Conservation (phyloP, 345 rosid species). For the Sonneratia alba region DNA sequence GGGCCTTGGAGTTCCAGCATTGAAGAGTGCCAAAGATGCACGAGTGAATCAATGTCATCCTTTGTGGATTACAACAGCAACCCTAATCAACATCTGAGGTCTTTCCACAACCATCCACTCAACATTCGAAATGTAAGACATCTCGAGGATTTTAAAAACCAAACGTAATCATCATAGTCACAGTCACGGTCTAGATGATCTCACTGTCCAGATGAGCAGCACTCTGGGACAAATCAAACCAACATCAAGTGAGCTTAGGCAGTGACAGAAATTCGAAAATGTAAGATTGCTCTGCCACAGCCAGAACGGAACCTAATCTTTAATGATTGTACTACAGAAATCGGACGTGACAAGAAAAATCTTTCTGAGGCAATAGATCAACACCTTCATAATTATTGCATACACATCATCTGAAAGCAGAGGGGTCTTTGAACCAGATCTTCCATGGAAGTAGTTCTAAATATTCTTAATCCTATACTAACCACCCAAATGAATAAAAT, state of each 20-base stretch:
- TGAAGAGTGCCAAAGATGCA: constrained; percentile 89
- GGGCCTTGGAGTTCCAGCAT: constrained; percentile 90
- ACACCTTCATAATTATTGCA: constrained; percentile 78
- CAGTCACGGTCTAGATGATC: constrained; percentile 81
- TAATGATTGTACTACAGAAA: background rate
- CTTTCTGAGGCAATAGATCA: background rate
- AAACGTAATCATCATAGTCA: constrained; percentile 66
- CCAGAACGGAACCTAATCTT: background rate
- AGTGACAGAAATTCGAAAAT: background rate
- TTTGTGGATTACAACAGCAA: constrained; percentile 76
- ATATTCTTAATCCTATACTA: constrained; percentile 60
- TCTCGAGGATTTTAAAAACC: constrained; percentile 86
- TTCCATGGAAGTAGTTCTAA: constrained; percentile 58
- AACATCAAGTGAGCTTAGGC: background rate
- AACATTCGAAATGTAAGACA: constrained; percentile 75
- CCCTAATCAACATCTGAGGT: constrained; percentile 94
- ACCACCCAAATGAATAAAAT: constrained; percentile 10
- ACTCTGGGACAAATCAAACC: constrained; percentile 35
- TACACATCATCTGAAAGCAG: constrained; percentile 82
- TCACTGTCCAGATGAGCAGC: constrained; percentile 77
- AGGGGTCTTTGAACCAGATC: constrained; percentile 71
- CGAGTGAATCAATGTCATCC: constrained; percentile 81
- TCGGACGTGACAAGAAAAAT: background rate
- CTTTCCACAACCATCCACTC: constrained; percentile 79
- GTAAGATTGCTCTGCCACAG: background rate